Conservation (phyloP, 2,329 filamentous ascomycete genomes). For the Exophiala oligosperma region DNA sequence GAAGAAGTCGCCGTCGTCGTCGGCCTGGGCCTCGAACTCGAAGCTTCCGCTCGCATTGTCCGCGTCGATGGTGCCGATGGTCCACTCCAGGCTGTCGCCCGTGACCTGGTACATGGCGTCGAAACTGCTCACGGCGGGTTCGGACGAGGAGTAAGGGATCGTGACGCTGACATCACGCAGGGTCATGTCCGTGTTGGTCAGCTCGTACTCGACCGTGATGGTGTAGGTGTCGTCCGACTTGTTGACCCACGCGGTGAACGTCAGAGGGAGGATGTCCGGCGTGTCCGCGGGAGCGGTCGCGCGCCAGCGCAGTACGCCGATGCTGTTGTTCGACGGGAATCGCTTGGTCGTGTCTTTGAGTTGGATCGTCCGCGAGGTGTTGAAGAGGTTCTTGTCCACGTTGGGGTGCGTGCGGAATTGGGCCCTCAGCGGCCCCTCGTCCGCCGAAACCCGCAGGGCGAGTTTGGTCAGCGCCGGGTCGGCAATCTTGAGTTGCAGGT, state of each 20-base stretch:
- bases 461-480: constrained; percentile 89
- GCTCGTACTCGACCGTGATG: constrained; percentile 93
- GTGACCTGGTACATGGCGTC: constrained; percentile 93
- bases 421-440: constrained; percentile 61
- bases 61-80: constrained; percentile 80
- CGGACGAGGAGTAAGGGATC: constrained; percentile 81
- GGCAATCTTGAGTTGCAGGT: constrained; percentile 85
- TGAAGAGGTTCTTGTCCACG: constrained; percentile 87
- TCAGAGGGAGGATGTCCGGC: constrained; percentile 79
- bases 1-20: constrained; percentile 94
- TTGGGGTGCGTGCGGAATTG: constrained; percentile 97
- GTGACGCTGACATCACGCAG: constrained; percentile 82
- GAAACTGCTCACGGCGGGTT: constrained; percentile 88
- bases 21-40: constrained; percentile 88
- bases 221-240: constrained; percentile 81
- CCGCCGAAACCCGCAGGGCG: constrained; percentile 76
- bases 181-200: constrained; percentile 69
- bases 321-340: constrained; percentile 91
- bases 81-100: constrained; percentile 92
- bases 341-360: constrained; percentile 84
- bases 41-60: constrained; percentile 83
- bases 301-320: constrained; percentile 91
- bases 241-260: constrained; percentile 97
- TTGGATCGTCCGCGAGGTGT: constrained; percentile 78
- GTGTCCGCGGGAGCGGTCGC: constrained; percentile 80